Percentiles rank a stretch among this genome's conserved stretches.
These are phyloP conservation scores for Clarkia xantiana DNA, from an alignment of 345 rosid species.

Conservation along the genomic window DNA sequence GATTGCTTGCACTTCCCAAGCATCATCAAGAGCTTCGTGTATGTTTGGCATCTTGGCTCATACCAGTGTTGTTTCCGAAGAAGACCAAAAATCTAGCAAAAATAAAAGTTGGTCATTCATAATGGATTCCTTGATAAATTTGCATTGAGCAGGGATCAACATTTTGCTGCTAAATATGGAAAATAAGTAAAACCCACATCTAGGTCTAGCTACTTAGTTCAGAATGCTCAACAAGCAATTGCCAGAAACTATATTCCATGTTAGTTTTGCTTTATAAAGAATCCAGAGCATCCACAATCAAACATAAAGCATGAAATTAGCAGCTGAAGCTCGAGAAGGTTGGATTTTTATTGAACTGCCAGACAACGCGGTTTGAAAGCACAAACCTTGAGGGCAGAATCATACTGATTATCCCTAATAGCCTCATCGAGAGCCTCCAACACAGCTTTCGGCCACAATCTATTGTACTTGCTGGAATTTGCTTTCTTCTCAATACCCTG, in stretches of 20 bases:
- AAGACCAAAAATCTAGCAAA: conserved; percentile 46
- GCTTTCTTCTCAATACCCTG: conserved; percentile 56
- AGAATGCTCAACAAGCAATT: no score
- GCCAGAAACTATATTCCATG: no score
- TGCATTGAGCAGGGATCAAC: no score
- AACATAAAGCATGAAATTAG: no score
- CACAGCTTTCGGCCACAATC: conserved; percentile 73
- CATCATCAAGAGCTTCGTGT: conserved; percentile 53
- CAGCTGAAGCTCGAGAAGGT: not conserved
- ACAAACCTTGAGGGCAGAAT: conserved; percentile 56
- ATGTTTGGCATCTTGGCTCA: conserved; percentile 54
- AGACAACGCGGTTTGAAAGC: not conserved
- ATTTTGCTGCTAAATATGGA: no score
- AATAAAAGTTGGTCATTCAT: conserved; percentile 1
- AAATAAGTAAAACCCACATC: no score
- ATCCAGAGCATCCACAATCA: no score
- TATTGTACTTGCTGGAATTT: conserved; percentile 49
- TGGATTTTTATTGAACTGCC: not conserved
- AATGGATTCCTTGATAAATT: not conserved
- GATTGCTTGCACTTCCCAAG: conserved; percentile 67
- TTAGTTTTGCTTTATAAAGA: no score
- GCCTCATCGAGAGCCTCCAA: conserved; percentile 82
- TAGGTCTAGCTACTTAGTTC: no score
- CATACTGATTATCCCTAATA: conserved; percentile 36
- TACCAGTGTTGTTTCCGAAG: conserved; percentile 77